Evolutionary conservation across 208 protist species (phyloP).

Genomic region (Wallacemonas sp.): DNA sequence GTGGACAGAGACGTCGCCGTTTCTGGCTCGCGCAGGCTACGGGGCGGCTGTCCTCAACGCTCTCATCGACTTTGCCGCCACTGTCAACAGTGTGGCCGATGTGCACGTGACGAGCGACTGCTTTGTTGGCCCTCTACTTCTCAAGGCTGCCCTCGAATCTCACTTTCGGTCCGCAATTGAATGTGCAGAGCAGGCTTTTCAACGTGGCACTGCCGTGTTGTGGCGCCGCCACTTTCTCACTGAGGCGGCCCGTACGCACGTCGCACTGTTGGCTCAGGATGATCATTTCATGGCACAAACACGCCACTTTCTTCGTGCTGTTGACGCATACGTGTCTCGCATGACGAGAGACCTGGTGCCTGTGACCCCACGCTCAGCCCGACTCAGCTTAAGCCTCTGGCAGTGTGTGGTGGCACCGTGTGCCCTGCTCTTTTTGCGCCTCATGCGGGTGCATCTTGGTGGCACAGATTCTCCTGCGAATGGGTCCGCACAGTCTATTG

Average conservation of each 20-base stretch:
- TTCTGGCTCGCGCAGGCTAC: slow-evolving; percentile 19
- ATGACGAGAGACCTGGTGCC: slow-evolving; percentile 12
- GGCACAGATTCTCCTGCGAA: not conserved
- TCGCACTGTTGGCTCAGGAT: slow-evolving; percentile 2
- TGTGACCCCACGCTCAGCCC: not conserved
- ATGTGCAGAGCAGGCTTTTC: slow-evolving; percentile 31
- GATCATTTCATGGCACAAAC: slow-evolving; percentile 12
- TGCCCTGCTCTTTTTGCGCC: not conserved
- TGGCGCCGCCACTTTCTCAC: slow-evolving; percentile 57
- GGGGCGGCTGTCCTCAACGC: slow-evolving; percentile 29
- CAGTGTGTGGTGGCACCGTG: not conserved
- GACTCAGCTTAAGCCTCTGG: not conserved
- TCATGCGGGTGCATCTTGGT: not conserved
- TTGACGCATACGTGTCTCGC: slow-evolving; percentile 59
- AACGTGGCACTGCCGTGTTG: slow-evolving; percentile 30
- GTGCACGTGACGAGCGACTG: slow-evolving; percentile 7
- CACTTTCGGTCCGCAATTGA: slow-evolving; percentile 25
- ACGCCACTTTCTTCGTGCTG: slow-evolving; percentile 44
- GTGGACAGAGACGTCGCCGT: slow-evolving; percentile 31
- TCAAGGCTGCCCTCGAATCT: slow-evolving; percentile 21
- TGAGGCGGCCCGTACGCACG: not conserved
- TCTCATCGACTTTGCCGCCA: slow-evolving; percentile 35
- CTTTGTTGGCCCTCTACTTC: slow-evolving; percentile 26
- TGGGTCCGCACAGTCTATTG: not conserved
- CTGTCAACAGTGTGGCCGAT: slow-evolving; percentile 14